Base-by-base conservation (phyloP, 108 stramenopile species). In the Cyclotella atomus region DNA sequence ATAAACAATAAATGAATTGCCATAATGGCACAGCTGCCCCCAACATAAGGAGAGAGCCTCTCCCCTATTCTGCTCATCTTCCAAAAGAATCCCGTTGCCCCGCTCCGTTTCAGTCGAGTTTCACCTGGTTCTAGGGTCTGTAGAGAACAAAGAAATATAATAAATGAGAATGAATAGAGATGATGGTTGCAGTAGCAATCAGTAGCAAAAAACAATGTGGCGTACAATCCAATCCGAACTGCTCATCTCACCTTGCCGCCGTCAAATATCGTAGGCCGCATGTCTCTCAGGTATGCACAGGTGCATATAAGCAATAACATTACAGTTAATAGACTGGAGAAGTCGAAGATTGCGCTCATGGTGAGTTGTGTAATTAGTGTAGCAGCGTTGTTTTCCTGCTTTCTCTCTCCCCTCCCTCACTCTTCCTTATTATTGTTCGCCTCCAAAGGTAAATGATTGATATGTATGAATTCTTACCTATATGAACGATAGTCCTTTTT, bases 291-390 rank as follows among this genome's bases (percentile, higher is more conserved):
- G 75, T 95, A 98, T 3, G 97, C 88, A 61, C 94, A 95, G 10
- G 96, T 95, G 79, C 96, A 97, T 61, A 98, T 97, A 62, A 97
- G 59, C 43, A 98, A 84, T 25, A 97, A 71, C 15, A 97, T 33
- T 21, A 97, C 92, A 52, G 95, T 96, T 35, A 98, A 69, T n/a
- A 97, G 85, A 72, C 91, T 94, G 14, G 91, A 84, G 74, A 98
- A 97, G 62, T 96, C 89, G 65, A 98, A 98, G 27, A 98, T 89
- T 7, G 97, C 98, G 41, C 92, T 88, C 96, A 95, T 91, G 38
- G 34, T 20, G 56, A 30, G 47, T 49, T 49, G 47, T n/a, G 47
- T 49, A n/a, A n/a, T n/a, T n/a, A n/a, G n/a, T n/a, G n/a, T n/a
- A n/a, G n/a, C n/a, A n/a, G n/a, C n/a, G n/a, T n/a, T n/a, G n/a